Conservation (phyloP, 345 rosid genomes). For the Sisymbrium irio region DNA sequence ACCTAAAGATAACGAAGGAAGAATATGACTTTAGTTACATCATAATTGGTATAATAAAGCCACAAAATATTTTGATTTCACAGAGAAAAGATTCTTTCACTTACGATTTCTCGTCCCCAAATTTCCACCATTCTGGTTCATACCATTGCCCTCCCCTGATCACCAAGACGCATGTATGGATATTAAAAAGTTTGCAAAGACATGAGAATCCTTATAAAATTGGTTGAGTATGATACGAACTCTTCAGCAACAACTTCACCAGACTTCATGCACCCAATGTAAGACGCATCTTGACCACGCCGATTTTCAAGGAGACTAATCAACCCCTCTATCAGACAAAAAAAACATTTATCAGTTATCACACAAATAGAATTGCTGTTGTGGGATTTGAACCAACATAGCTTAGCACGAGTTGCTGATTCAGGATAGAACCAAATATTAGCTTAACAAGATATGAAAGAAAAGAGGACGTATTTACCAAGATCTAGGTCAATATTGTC, state of each 20-base stretch:
- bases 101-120: conserved; percentile 93
- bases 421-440: background rate
- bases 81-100: conserved; percentile 31
- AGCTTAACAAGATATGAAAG: conserved; percentile 12
- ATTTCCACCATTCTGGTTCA: conserved; percentile 99
- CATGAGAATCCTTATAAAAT: background rate
- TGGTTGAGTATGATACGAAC: conserved; percentile 41
- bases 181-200: background rate
- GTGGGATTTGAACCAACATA: background rate
- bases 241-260: conserved; percentile 77
- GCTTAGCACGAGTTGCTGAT: background rate
- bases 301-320: conserved; percentile 67
- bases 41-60: background rate
- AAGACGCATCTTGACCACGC: conserved; percentile 70
- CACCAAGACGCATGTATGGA: conserved; percentile 21
- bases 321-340: conserved; percentile 59
- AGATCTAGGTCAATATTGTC: conserved; percentile 77
- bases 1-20: conserved; percentile 47
- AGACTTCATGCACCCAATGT: conserved; percentile 97
- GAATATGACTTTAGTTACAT: background rate
- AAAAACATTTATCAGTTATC: conserved; percentile 1
- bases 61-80: background rate
- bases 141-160: conserved; percentile 88
- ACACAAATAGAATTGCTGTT: background rate
- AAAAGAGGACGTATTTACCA: conserved; percentile 46